phyloP scores from a whole-genome alignment of 2,329 filamentous ascomycete genomes.

The Aureobasidium sp. region DNA sequence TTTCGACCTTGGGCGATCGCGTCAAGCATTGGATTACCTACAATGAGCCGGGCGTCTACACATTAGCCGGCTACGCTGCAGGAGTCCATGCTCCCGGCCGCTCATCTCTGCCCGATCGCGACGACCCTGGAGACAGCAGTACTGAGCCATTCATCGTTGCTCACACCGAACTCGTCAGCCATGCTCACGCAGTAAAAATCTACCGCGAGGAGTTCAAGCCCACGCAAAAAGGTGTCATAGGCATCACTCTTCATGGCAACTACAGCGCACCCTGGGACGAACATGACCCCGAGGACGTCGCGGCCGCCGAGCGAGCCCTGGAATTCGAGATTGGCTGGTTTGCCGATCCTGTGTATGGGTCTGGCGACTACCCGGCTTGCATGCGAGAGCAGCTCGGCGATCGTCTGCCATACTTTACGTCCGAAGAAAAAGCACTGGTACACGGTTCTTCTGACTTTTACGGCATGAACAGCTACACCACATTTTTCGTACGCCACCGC shows the following conservation, averaged over 20 bases:
- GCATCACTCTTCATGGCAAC: slow-evolving; percentile 33
- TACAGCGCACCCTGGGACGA: slow-evolving; percentile 32
- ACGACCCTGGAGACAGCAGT: slow-evolving; percentile 23
- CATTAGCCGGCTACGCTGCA: not conserved
- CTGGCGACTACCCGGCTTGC: slow-evolving; percentile 35
- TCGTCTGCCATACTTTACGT: slow-evolving; percentile 29
- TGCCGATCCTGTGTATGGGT: slow-evolving; percentile 28
- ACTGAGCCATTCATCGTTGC: slow-evolving; percentile 29
- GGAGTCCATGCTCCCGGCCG: slow-evolving; percentile 7
- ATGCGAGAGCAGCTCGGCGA: slow-evolving; percentile 31
- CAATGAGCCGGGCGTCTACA: slow-evolving; percentile 31
- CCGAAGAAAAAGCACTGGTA: slow-evolving; percentile 27
- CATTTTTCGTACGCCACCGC: not conserved
- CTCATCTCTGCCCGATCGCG: not conserved
- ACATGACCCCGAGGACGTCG: slow-evolving; percentile 25
- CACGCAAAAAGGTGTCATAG: slow-evolving; percentile 24
- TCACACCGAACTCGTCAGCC: slow-evolving; percentile 25
- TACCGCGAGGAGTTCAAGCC: slow-evolving; percentile 34
- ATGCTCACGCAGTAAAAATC: not conserved
- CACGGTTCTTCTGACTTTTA: slow-evolving; percentile 29
- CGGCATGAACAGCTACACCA: slow-evolving; percentile 36
- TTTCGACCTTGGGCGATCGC: slow-evolving; percentile 32
- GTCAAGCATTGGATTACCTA: slow-evolving; percentile 38
- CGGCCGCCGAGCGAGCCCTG: slow-evolving; percentile 27
- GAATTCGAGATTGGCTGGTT: slow-evolving; percentile 36